phyloP scores from a whole-genome alignment of 2,329 filamentous ascomycete genomes.

The Fusarium marasasianum region DNA sequence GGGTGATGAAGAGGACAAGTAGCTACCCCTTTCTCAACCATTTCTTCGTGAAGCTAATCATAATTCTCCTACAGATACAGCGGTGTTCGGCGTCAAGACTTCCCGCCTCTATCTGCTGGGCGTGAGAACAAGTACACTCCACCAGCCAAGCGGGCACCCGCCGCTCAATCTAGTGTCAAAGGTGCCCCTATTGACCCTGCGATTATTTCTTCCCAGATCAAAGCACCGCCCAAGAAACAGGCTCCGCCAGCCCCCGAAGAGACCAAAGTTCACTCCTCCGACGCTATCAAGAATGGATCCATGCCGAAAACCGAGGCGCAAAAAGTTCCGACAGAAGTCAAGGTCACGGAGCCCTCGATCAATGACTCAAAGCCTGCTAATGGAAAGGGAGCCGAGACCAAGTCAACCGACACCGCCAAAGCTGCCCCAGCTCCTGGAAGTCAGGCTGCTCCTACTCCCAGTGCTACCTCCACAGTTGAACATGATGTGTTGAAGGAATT shows the following conservation, averaged over 20 bases:
- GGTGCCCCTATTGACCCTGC: constrained; percentile 86
- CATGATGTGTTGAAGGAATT: constrained; percentile 70
- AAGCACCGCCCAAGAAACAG: constrained; percentile 54
- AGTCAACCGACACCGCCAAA: constrained; percentile 40
- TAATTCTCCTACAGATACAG: constrained; percentile 72
- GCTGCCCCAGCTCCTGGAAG: constrained; percentile 49
- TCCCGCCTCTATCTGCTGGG: constrained; percentile 67
- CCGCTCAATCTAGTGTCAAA: constrained; percentile 75
- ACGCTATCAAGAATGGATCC: constrained; percentile 45
- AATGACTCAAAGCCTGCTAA: constrained; percentile 48
- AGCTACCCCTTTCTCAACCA: constrained; percentile 44
- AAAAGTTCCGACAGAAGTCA: constrained; percentile 43
- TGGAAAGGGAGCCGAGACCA: constrained; percentile 45
- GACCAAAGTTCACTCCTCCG: constrained; percentile 37
- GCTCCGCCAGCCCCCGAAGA: constrained; percentile 39
- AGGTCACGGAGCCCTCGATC: constrained; percentile 34
- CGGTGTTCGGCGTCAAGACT: constrained; percentile 83
- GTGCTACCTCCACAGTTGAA: constrained; percentile 69
- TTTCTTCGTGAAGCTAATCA: constrained; percentile 27
- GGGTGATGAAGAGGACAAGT: constrained; percentile 91
- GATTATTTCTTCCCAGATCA: constrained; percentile 88
- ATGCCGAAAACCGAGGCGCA: constrained; percentile 40
- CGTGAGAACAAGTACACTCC: constrained; percentile 84
- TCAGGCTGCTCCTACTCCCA: constrained; percentile 57
- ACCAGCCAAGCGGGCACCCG: constrained; percentile 84